Conservation (phyloP, 2,329 filamentous ascomycete species). For the Scedosporium apiospermum region DNA sequence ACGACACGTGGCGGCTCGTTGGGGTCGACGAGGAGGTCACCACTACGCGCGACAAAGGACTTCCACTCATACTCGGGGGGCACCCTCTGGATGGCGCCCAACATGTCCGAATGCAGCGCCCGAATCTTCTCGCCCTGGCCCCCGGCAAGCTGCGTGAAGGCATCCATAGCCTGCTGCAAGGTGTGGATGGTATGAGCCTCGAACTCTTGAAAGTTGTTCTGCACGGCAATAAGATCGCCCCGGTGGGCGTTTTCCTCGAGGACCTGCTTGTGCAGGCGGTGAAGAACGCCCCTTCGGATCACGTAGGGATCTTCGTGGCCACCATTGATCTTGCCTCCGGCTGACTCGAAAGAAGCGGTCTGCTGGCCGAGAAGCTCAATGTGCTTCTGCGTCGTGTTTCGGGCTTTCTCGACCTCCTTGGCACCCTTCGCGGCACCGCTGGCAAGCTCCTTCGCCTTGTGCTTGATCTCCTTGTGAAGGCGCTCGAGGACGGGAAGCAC, state of each 20-base stretch:
- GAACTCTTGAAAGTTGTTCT: conserved; percentile 80
- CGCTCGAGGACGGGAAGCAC: conserved; percentile 84
- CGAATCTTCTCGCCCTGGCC: conserved; percentile 76
- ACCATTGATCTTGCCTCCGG: conserved; percentile 55
- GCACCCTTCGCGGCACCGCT: conserved; percentile 72
- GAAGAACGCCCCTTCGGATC: conserved; percentile 66
- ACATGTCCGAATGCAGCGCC: conserved; percentile 75
- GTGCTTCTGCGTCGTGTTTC: conserved; percentile 81
- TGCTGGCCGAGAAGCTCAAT: conserved; percentile 89
- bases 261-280: conserved; percentile 84
- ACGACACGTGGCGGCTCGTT: conserved; percentile 64
- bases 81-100: conserved; percentile 65
- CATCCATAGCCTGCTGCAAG: conserved; percentile 70
- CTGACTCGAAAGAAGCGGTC: conserved; percentile 68
- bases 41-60: conserved; percentile 65
- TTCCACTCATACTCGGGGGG: conserved; percentile 87
- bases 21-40: conserved; percentile 67
- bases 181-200: conserved; percentile 78
- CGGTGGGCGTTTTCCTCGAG: conserved; percentile 93
- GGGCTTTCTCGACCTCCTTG: conserved; percentile 87
- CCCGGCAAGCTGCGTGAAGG: conserved; percentile 72
- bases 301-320: conserved; percentile 81
- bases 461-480: conserved; percentile 92
- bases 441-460: conserved; percentile 83
- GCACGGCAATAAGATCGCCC: conserved; percentile 84